Conservation (phyloP, 2,329 filamentous ascomycete species). For the Clonostachys sp. region DNA sequence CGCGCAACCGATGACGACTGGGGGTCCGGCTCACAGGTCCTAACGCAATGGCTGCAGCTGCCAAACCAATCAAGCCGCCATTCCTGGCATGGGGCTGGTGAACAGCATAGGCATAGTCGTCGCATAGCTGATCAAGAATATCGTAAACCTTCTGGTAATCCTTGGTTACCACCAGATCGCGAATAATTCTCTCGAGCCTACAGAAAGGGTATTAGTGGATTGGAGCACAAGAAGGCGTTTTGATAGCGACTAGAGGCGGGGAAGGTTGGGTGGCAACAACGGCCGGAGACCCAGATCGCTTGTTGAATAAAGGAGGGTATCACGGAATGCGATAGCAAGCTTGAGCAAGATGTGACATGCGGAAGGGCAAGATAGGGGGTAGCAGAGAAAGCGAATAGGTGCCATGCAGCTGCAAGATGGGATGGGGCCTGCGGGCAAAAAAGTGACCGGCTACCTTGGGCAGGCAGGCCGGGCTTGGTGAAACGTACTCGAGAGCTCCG, state of each 20-base stretch:
- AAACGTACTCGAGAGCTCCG: constrained; percentile 84
- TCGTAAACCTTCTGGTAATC: constrained; percentile 78
- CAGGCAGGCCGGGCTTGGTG: neutral
- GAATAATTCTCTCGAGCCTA: constrained; percentile 86
- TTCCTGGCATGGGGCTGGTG: constrained; percentile 96
- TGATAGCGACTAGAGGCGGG: constrained; percentile 1
- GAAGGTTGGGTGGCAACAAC: neutral
- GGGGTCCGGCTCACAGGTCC: constrained; percentile 66
- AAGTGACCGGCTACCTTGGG: neutral
- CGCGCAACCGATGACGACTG: neutral
- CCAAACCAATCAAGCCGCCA: constrained; percentile 90
- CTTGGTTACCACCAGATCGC: constrained; percentile 71
- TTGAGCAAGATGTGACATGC: too few relatives aligned
- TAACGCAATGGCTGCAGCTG: constrained; percentile 91
- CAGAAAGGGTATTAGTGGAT: neutral
- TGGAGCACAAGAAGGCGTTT: neutral
- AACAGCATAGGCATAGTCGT: constrained; percentile 95
- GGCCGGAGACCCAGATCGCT: neutral
- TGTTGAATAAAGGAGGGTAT: too few relatives aligned
- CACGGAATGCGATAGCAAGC: too few relatives aligned
- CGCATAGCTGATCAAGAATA: constrained; percentile 93
- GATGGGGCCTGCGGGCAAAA: too few relatives aligned
- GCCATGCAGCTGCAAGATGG: too few relatives aligned
- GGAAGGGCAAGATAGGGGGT: too few relatives aligned
- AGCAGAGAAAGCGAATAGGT: too few relatives aligned